A percentile compares a stretch with the other conserved stretches of the same genome.
These are phyloP conservation scores for Volvox reticuliferus DNA, from an alignment of 139 green algal species.

Conservation along the genomic window DNA sequence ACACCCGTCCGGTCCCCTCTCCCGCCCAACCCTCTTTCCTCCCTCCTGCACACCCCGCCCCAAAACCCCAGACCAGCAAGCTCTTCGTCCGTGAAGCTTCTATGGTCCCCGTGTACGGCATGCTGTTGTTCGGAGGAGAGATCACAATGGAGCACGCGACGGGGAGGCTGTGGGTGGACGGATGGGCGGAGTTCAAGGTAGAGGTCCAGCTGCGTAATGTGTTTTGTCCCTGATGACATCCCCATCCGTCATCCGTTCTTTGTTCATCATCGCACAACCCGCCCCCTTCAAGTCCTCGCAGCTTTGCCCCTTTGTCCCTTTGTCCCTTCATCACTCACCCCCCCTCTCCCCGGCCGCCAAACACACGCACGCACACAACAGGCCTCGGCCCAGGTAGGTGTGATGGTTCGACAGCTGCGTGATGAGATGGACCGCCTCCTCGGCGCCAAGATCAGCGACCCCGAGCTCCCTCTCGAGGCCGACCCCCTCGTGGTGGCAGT, in stretches of 20 bases:
- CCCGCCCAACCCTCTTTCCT: background rate
- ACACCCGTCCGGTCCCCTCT: background rate
- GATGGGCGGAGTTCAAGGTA: slow-evolving; percentile 78
- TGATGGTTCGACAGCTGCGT: slow-evolving; percentile 85
- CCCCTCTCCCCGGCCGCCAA: background rate
- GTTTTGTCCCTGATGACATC: background rate
- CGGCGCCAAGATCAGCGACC: slow-evolving; percentile 77
- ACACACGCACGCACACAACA: background rate
- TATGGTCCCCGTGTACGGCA: slow-evolving; percentile 87
- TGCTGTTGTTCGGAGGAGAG: slow-evolving; percentile 90
- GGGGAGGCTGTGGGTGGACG: slow-evolving; percentile 66
- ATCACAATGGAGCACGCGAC: slow-evolving; percentile 68
- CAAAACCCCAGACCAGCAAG: slow-evolving; percentile 50
- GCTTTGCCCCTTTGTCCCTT: too few species aligned
- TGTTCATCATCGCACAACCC: too few species aligned
- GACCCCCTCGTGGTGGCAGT: slow-evolving; percentile 46
- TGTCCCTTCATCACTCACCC: background rate
- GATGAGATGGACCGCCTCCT: slow-evolving; percentile 77
- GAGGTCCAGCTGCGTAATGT: background rate
- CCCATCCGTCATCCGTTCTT: background rate
- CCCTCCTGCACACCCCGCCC: background rate
- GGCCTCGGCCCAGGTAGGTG: slow-evolving; percentile 59
- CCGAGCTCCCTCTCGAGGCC: slow-evolving; percentile 68
- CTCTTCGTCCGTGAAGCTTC: slow-evolving; percentile 80
- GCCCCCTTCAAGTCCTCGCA: too few species aligned